phyloP scores from a whole-genome alignment of 495 filamentous ascomycete genomes.

The Darksidea phi region DNA sequence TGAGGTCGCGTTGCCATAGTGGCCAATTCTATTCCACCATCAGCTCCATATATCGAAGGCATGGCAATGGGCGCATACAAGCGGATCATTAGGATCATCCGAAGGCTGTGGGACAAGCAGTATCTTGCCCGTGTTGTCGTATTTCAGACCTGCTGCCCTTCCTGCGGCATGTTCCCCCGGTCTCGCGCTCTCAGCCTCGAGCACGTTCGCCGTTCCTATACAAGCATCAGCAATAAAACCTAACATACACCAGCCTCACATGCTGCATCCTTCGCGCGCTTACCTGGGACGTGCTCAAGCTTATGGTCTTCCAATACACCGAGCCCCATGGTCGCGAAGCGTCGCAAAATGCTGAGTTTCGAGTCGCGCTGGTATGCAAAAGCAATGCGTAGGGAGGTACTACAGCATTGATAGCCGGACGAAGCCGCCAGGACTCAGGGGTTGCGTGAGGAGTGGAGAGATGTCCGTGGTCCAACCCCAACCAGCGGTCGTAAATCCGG shows the following conservation, averaged over 20 bases:
- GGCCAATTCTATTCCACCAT: conserved; percentile 74
- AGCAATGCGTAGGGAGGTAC: too few relatives aligned
- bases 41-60: conserved; percentile 12
- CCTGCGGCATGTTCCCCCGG: conserved; percentile 15
- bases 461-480: background rate
- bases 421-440: background rate
- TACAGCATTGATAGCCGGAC: background rate
- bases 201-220: conserved; percentile 32
- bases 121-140: conserved; percentile 40
- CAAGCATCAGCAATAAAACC: conserved; percentile 8
- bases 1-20: conserved; percentile 78
- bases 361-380: too few relatives aligned
- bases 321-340: conserved; percentile 64
- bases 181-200: conserved; percentile 25
- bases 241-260: too few relatives aligned
- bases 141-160: conserved; percentile 39
- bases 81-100: conserved; percentile 46
- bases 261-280: too few relatives aligned
- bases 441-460: background rate
- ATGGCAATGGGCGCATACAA: conserved; percentile 47
- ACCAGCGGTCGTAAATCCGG: background rate
- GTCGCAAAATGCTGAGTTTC: background rate
- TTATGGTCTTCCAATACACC: conserved; percentile 69
- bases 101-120: conserved; percentile 47
- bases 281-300: conserved; percentile 72